Evolutionary conservation across 768 basidiomycete genomes (phyloP).

Genomic region (Leccinellum albellum): DNA sequence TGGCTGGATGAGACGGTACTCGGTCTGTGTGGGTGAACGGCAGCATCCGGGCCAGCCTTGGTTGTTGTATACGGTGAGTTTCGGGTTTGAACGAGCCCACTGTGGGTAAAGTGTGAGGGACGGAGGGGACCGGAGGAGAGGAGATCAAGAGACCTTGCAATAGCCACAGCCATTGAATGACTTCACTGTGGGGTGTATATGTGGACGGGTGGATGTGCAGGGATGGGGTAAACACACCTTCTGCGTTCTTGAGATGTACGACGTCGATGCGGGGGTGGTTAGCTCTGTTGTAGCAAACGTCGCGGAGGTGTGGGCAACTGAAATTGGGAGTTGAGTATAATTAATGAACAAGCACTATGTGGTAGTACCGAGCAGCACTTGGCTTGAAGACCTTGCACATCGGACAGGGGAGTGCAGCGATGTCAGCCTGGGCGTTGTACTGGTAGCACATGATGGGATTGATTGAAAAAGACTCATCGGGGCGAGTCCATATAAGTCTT

Average conservation of each 20-base stretch:
- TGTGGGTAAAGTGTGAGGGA: constrained; percentile 33
- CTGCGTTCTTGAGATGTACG: constrained; percentile 80
- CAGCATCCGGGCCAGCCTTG: constrained; percentile 89
- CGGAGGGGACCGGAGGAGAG: constrained; percentile 17
- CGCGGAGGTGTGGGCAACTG: constrained; percentile 75
- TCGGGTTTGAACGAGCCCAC: constrained; percentile 70
- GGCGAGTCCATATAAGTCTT: constrained; percentile 18
- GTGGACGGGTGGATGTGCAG: constrained; percentile 9
- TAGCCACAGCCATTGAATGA: constrained; percentile 85
- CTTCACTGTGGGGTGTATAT: constrained; percentile 48
- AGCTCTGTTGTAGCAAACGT: constrained; percentile 70
- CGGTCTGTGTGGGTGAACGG: constrained; percentile 60
- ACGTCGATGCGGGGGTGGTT: constrained; percentile 76
- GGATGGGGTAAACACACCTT: constrained; percentile 48
- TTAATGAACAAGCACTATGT: too few relatives aligned
- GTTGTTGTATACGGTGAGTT: constrained; percentile 58
- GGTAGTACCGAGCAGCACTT: constrained; percentile 49
- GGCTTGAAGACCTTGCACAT: constrained; percentile 83
- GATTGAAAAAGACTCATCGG: background rate
- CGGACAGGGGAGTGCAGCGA: constrained; percentile 64
- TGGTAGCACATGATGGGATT: constrained; percentile 62
- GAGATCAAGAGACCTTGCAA: constrained; percentile 64
- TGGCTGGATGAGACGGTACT: constrained; percentile 60
- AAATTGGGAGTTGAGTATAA: too few relatives aligned
- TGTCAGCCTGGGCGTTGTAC: constrained; percentile 61